Base-by-base conservation (phyloP, 1,284 basidiomycete genomes). In the Heterobasidion occidentale region DNA sequence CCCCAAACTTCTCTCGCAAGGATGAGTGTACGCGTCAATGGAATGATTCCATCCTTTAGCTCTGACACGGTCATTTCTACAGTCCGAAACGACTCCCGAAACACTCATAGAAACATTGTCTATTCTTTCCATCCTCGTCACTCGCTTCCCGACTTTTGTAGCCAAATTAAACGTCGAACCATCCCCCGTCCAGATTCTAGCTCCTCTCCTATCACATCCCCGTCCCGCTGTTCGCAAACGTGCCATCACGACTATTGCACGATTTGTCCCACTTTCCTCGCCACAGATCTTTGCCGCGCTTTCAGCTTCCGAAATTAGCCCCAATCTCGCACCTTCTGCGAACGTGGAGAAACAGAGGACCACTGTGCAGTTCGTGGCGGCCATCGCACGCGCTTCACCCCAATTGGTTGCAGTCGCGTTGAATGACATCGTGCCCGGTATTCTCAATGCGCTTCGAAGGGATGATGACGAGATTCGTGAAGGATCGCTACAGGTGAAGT, bases 191-290 rank as follows among this genome's bases (percentile, higher is more conserved):
- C 70, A 77, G 12, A 83, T 88, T 15, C 81, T 97, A 50, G 82
- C 86, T 0, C 86, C 88, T 42, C 79, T 96, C 34, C 79, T 97
- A 33, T 77, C 78, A 9, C 86, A 92, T 66, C 64, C 84, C 9
- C 86, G 93, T 7, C 80, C 90, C 9, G 91, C 93, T 0, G 90
- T 97, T 48, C 84, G 93, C 54, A 97, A 97, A 73, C 88, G 93
- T 55, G 87, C 91, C 2, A 94, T 98, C 56, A 79, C 86, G 27
- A 92, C 93, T 0, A 73, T 98, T 47, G 87, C 89, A 0, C 88
- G 89, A 64, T 90, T 89, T 68, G 77, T 91, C 38, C 90, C 89
- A 8, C 81, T 83, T 47, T 81, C 87, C 6, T 77, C 77, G 44
- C 72, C 80, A 5, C 74, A 76, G 7, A 69, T 84, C 7, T 86